A percentile compares a stretch with the other conserved stretches of the same genome.
Conservation (phyloP, 2,329 filamentous ascomycete genomes). For the Sporothrix protearum region DNA sequence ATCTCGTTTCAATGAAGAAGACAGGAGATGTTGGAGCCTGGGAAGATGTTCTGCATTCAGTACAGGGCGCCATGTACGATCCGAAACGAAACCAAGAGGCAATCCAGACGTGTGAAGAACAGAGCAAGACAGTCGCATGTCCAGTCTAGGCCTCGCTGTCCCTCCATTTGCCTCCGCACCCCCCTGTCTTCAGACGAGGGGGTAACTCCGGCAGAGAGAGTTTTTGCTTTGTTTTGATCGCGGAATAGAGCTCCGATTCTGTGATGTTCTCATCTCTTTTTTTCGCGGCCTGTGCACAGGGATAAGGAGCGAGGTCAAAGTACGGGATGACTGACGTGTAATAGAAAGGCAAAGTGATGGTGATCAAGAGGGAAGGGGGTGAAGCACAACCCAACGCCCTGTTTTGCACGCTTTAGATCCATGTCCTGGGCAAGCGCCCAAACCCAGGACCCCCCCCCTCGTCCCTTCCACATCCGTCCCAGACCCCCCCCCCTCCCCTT, state of each 20-base stretch:
- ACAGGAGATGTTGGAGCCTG: not conserved
- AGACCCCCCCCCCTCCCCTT: not conserved
- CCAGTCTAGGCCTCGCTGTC: not conserved
- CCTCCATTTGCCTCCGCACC: not conserved
- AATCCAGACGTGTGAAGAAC: not conserved
- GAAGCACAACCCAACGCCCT: not conserved
- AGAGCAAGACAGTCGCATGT: not conserved
- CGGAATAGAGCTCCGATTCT: not conserved
- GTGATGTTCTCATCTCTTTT: not conserved
- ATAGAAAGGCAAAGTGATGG: not conserved
- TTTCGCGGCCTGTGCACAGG: not conserved
- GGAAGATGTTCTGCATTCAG: not conserved
- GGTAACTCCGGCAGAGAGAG: not conserved
- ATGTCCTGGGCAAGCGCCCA: constrained; percentile 15
- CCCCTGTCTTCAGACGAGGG: not conserved
- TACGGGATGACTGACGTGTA: not conserved
- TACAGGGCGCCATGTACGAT: not conserved
- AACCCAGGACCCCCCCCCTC: constrained; percentile 10
- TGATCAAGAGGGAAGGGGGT: not conserved
- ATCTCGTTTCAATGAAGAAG: not conserved
- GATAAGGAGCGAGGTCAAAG: not conserved
- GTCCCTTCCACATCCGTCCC: constrained; percentile 3
- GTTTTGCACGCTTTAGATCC: not conserved
- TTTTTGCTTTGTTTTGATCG: constrained; percentile 11
- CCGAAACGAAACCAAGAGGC: not conserved